phyloP scores from a whole-genome alignment of 2,329 filamentous ascomycete genomes.

The Metarhizium humberi region DNA sequence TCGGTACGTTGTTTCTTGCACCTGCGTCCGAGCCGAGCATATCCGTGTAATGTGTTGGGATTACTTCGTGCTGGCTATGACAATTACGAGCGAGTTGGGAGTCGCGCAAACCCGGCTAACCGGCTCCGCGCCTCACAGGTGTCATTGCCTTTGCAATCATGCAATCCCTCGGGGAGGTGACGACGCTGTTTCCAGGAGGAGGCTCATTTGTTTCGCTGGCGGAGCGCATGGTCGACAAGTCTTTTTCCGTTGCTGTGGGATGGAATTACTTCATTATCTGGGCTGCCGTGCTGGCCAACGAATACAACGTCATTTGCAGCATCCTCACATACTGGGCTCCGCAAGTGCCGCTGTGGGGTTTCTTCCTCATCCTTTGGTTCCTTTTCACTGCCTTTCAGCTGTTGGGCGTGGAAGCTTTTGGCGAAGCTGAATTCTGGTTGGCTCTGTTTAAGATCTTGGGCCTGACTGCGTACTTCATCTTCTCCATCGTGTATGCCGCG shows the following conservation, averaged over 20 bases:
- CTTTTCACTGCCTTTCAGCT: slow-evolving; percentile 60
- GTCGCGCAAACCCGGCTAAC: slow-evolving; percentile 9
- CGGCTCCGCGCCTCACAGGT: slow-evolving; percentile 13
- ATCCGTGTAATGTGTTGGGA: too few species aligned
- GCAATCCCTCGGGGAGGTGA: slow-evolving; percentile 67
- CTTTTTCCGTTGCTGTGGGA: slow-evolving; percentile 58
- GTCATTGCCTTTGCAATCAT: slow-evolving; percentile 60
- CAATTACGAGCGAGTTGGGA: too few species aligned
- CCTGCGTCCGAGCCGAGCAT: background rate
- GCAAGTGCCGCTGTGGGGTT: slow-evolving; percentile 53
- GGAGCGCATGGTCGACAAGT: slow-evolving; percentile 62
- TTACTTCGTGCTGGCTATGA: too few species aligned
- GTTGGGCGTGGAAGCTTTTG: slow-evolving; percentile 64
- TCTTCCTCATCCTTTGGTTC: slow-evolving; percentile 67
- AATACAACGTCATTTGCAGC: slow-evolving; percentile 60
- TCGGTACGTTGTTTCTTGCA: slow-evolving; percentile 32
- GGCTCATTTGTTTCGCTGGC: slow-evolving; percentile 64
- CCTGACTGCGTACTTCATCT: slow-evolving; percentile 63
- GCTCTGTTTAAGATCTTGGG: slow-evolving; percentile 63
- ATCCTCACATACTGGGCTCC: slow-evolving; percentile 60
- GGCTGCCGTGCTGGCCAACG: slow-evolving; percentile 56
- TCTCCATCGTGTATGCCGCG: slow-evolving; percentile 61
- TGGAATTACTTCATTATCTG: slow-evolving; percentile 67
- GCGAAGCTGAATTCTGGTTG: slow-evolving; percentile 74
- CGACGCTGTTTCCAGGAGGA: slow-evolving; percentile 61